These are phyloP conservation scores for Pilobolus umbonatus DNA, from an alignment of 192 early-diverging fungal genomes.

Conservation along the genomic window DNA sequence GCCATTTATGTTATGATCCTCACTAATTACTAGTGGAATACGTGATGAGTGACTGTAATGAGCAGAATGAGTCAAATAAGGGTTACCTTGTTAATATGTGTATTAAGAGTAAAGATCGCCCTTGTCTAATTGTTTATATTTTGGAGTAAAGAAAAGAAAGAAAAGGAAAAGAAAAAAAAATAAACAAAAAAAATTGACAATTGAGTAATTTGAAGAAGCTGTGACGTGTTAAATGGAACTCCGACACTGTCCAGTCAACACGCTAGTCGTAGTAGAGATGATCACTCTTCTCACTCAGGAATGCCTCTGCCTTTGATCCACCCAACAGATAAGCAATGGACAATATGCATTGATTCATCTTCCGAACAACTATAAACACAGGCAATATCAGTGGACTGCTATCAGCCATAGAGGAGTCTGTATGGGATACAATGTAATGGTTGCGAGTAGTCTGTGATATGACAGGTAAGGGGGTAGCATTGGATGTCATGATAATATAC, in stretches of 20 bases:
- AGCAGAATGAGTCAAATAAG: no score
- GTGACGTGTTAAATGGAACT: no score
- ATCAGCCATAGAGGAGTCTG: not conserved
- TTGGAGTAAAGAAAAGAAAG: not conserved
- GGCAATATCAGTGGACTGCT: conserved; percentile 17
- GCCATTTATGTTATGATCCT: not conserved
- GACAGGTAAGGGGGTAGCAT: conserved; percentile 16
- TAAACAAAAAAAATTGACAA: not conserved
- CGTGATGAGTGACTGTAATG: conserved; percentile 1
- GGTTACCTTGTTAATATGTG: no score
- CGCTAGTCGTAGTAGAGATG: no score
- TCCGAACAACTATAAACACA: conserved; percentile 19
- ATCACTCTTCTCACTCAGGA: no score
- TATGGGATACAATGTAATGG: not conserved
- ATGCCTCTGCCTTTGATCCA: conserved; percentile 22
- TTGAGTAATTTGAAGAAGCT: not conserved
- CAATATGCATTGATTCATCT: conserved; percentile 16
- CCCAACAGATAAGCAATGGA: conserved; percentile 11
- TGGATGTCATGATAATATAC: conserved; percentile 33
- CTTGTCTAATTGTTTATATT: not conserved
- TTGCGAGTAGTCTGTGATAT: not conserved
- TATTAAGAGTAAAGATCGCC: not conserved
- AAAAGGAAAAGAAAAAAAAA: not conserved
- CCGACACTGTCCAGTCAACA: no score
- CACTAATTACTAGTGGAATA: not conserved